Evolutionary conservation across 2,329 filamentous ascomycete species (phyloP).

Genomic region (Penicillium sp.): DNA sequence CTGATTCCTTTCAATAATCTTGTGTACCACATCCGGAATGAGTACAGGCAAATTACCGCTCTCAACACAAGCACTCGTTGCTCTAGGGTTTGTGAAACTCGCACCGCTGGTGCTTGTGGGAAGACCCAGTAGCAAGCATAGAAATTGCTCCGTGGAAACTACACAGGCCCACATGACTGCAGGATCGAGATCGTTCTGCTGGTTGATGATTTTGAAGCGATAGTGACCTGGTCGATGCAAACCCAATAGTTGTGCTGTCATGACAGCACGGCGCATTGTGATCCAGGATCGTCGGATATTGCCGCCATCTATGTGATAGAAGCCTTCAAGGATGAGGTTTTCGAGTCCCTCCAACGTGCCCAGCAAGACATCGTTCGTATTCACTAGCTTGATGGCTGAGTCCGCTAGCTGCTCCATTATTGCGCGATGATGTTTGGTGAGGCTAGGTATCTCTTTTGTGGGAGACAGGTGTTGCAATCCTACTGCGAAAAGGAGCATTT

Average conservation of each 20-base stretch:
- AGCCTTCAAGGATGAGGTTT: slow-evolving; percentile 41
- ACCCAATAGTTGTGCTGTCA: slow-evolving; percentile 41
- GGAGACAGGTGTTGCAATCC: slow-evolving; percentile 25
- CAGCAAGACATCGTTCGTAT: slow-evolving; percentile 36
- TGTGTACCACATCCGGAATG: slow-evolving; percentile 31
- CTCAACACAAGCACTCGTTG: neutral
- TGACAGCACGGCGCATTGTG: slow-evolving; percentile 36
- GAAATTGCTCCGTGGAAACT: slow-evolving; percentile 37
- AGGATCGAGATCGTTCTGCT: slow-evolving; percentile 10
- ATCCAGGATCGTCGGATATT: slow-evolving; percentile 42
- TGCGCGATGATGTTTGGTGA: slow-evolving; percentile 28
- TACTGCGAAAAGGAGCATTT: slow-evolving; percentile 33
- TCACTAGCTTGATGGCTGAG: slow-evolving; percentile 19
- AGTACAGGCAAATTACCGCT: slow-evolving; percentile 17
- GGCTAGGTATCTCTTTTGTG: slow-evolving; percentile 7
- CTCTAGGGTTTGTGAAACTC: slow-evolving; percentile 15
- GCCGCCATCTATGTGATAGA: slow-evolving; percentile 38
- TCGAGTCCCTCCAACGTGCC: slow-evolving; percentile 39
- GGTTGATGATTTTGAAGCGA: slow-evolving; percentile 13
- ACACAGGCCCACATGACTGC: slow-evolving; percentile 39
- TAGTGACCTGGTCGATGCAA: slow-evolving; percentile 30
- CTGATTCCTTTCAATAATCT: slow-evolving; percentile 43
- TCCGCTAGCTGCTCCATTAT: slow-evolving; percentile 6
- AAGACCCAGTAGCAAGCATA: slow-evolving; percentile 42
- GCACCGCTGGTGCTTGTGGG: slow-evolving; percentile 29